Conservation (phyloP, 768 basidiomycete genomes). For the Pisolithus albus region DNA sequence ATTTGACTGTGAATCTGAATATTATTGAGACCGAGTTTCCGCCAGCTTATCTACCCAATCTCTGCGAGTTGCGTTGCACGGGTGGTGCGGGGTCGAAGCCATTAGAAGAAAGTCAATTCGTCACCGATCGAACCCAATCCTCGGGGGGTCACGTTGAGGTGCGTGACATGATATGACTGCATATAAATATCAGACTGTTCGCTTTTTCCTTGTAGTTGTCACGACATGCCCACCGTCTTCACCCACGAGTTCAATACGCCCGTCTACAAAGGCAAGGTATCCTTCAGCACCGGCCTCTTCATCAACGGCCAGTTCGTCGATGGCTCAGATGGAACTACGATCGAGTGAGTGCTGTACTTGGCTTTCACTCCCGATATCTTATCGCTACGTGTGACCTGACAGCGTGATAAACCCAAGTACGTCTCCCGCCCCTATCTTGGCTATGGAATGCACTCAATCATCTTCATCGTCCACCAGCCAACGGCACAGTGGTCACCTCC, state of each 20-base stretch:
- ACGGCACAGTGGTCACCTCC: constrained; percentile 52
- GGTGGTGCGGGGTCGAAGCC: too few relatives aligned
- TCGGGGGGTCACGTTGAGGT: too few relatives aligned
- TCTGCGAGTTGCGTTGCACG: too few relatives aligned
- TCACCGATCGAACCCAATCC: too few relatives aligned
- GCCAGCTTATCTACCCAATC: too few relatives aligned
- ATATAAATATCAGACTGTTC: too few relatives aligned
- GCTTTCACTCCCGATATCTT: neutral
- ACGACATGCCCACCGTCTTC: constrained; percentile 38
- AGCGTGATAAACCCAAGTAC: constrained; percentile 56
- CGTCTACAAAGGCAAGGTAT: constrained; percentile 50
- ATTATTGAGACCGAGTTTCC: too few relatives aligned
- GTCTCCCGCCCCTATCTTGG: constrained; percentile 9
- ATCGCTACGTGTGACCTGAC: neutral
- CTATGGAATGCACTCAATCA: neutral
- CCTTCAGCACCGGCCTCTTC: constrained; percentile 61
- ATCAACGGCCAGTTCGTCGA: constrained; percentile 64
- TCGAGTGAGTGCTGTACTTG: constrained; percentile 47
- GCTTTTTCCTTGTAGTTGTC: too few relatives aligned
- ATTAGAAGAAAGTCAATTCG: too few relatives aligned
- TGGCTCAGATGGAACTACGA: constrained; percentile 48
- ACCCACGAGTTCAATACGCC: constrained; percentile 46
- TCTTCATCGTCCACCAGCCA: constrained; percentile 34
- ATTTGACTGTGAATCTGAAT: too few relatives aligned
- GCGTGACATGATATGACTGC: too few relatives aligned